A percentile compares a stretch with the other conserved stretches of the same genome.
Evolutionary conservation across 164 flowering plant species (phyloP).

Genomic region (Houttuynia cordata): DNA sequence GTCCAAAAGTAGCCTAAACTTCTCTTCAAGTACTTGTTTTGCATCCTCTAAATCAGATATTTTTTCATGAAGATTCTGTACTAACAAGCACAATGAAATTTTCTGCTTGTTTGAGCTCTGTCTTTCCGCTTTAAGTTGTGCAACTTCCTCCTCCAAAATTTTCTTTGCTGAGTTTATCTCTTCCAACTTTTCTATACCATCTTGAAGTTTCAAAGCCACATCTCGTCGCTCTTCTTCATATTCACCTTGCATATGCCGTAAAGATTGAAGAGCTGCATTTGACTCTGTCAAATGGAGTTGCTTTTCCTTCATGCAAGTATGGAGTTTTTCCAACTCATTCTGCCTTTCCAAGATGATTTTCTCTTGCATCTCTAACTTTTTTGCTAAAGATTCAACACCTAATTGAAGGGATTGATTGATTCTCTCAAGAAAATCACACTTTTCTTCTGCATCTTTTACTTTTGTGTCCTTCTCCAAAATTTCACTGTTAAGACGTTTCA

Average conservation of each 20-base stretch:
- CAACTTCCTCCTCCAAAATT: constrained; percentile 42
- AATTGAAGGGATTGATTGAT: constrained; percentile 45
- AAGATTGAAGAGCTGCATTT: constrained; percentile 39
- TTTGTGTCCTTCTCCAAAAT: not conserved
- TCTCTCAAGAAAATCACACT: constrained; percentile 31
- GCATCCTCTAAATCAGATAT: constrained; percentile 38
- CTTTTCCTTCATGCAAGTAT: constrained; percentile 39
- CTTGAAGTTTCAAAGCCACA: constrained; percentile 48
- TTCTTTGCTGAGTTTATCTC: constrained; percentile 45
- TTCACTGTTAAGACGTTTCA: constrained; percentile 27
- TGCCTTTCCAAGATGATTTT: constrained; percentile 50
- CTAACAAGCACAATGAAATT: constrained; percentile 25
- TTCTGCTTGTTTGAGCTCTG: constrained; percentile 39
- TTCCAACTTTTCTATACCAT: constrained; percentile 46
- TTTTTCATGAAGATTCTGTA: constrained; percentile 45
- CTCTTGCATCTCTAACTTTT: constrained; percentile 44
- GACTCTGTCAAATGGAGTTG: constrained; percentile 33
- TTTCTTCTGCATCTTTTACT: constrained; percentile 34
- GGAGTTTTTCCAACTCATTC: constrained; percentile 50
- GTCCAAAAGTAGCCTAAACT: constrained; percentile 37
- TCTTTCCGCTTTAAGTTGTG: constrained; percentile 41
- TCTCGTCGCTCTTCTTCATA: constrained; percentile 64
- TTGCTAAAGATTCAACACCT: constrained; percentile 41
- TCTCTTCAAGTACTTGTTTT: constrained; percentile 60
- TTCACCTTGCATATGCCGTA: constrained; percentile 48